Evolutionary conservation across 768 basidiomycete genomes (phyloP).

Genomic region (Fomitopsis serialis): DNA sequence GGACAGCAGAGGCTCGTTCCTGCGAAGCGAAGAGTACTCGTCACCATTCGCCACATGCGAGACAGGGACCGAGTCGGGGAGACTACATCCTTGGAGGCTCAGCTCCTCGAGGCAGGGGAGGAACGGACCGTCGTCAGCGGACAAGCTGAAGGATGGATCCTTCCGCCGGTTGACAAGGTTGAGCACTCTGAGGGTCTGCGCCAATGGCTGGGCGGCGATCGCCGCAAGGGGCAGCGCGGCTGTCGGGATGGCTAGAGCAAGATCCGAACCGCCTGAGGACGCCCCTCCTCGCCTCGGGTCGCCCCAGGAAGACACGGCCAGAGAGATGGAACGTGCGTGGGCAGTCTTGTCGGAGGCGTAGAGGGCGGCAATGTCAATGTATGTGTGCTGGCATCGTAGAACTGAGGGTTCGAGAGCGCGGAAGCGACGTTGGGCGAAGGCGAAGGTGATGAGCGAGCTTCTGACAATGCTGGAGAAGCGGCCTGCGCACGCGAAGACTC

Average conservation of each 20-base stretch:
- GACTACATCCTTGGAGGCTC: constrained; percentile 64
- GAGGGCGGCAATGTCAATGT: constrained; percentile 65
- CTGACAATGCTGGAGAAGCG: neutral
- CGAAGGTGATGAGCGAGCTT: neutral
- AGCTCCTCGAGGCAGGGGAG: constrained; percentile 73
- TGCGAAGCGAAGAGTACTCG: constrained; percentile 35
- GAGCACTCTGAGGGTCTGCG: constrained; percentile 52
- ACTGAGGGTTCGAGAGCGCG: constrained; percentile 49
- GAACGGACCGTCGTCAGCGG: constrained; percentile 33
- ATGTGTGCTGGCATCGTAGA: constrained; percentile 48
- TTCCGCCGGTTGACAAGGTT: constrained; percentile 59
- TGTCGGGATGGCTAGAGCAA: constrained; percentile 48
- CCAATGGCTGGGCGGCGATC: constrained; percentile 56
- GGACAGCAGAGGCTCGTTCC: constrained; percentile 50
- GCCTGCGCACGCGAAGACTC: neutral
- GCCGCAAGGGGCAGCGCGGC: constrained; percentile 63
- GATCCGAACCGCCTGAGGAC: constrained; percentile 8
- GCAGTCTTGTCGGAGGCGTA: constrained; percentile 44
- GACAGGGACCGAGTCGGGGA: constrained; percentile 54
- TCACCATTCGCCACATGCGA: constrained; percentile 25
- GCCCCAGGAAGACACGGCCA: constrained; percentile 8
- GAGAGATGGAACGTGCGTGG: constrained; percentile 63
- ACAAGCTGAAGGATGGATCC: constrained; percentile 60
- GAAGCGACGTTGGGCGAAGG: constrained; percentile 23
- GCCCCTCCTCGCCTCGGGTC: neutral